phyloP scores from a whole-genome alignment of 805 yeast genomes.

The Brettanomyces nanus region DNA sequence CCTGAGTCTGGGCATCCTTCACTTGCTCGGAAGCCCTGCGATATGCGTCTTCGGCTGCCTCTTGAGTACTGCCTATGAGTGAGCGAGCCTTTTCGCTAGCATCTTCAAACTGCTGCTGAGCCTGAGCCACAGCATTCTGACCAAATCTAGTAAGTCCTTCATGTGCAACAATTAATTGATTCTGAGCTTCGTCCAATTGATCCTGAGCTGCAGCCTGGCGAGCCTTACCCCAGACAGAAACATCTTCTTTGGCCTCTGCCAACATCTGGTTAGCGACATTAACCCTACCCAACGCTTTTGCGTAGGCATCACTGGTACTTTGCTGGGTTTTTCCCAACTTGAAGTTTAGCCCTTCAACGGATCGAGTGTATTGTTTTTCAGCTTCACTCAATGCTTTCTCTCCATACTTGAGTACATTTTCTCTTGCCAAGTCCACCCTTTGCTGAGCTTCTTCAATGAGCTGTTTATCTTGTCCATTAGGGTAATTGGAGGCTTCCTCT shows the following conservation, averaged over 20 bases:
- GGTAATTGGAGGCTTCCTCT: no score
- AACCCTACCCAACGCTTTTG: neutral
- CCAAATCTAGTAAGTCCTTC: conserved; percentile 1
- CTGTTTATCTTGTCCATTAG: no score
- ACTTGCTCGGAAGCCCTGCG: neutral
- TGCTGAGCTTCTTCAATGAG: conserved; percentile 27
- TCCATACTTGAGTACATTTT: conserved; percentile 9
- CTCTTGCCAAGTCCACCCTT: conserved; percentile 28
- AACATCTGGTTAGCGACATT: conserved; percentile 1
- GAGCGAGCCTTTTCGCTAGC: no score
- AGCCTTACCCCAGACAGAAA: neutral
- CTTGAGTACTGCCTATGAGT: neutral
- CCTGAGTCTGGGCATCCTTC: conserved; percentile 1
- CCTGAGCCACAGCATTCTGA: conserved; percentile 4
- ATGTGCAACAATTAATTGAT: conserved; percentile 4
- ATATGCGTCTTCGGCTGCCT: conserved; percentile 1
- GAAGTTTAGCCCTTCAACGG: conserved; percentile 11
- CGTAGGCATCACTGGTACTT: no score
- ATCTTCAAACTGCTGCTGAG: no score
- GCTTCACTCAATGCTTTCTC: neutral
- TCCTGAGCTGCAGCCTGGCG: conserved; percentile 1
- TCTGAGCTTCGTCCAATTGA: conserved; percentile 1
- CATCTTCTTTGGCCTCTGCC: neutral
- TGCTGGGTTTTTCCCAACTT: no score
- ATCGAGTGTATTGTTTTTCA: conserved; percentile 1